Evolutionary conservation across 768 basidiomycete species (phyloP).

Genomic region (Hericium rajendrae): DNA sequence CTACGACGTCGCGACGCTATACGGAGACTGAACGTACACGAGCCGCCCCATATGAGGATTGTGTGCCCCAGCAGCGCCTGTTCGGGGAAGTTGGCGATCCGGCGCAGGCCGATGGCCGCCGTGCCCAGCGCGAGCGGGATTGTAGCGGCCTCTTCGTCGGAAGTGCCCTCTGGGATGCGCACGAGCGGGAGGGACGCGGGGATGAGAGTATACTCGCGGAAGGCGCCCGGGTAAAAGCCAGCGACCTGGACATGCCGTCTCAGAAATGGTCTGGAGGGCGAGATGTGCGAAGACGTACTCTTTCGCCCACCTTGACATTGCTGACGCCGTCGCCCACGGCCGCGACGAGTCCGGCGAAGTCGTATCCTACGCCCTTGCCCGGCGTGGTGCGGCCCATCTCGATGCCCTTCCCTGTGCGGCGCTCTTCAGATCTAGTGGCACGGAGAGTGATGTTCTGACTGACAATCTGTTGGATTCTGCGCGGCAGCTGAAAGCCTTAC

Average conservation of each 20-base stretch:
- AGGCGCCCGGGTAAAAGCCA: not conserved
- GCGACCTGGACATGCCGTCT: not conserved
- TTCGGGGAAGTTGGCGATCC: not conserved
- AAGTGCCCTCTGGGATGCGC: not conserved
- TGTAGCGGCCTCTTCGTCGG: not conserved
- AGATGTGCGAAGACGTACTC: not conserved
- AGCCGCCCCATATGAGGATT: not conserved
- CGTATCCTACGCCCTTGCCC: not conserved
- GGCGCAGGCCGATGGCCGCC: not conserved
- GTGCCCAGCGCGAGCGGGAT: not conserved
- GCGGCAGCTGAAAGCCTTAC: not conserved
- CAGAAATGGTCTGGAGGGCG: not conserved
- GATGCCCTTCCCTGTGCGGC: not conserved
- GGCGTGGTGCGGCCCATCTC: not conserved
- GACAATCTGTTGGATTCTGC: slow-evolving; percentile 2
- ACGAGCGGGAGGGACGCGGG: not conserved
- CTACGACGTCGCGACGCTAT: slow-evolving; percentile 2
- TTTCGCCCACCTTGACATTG: not conserved
- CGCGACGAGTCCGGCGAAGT: not conserved
- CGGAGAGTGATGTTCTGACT: not conserved
- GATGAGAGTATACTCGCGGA: not conserved
- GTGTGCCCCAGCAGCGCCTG: not conserved
- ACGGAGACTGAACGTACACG: not conserved
- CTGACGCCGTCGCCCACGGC: not conserved
- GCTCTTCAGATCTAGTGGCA: too few species aligned